These are phyloP conservation scores for Vicia sativa DNA, from an alignment of 306 rosid species.

Conservation along the genomic window DNA sequence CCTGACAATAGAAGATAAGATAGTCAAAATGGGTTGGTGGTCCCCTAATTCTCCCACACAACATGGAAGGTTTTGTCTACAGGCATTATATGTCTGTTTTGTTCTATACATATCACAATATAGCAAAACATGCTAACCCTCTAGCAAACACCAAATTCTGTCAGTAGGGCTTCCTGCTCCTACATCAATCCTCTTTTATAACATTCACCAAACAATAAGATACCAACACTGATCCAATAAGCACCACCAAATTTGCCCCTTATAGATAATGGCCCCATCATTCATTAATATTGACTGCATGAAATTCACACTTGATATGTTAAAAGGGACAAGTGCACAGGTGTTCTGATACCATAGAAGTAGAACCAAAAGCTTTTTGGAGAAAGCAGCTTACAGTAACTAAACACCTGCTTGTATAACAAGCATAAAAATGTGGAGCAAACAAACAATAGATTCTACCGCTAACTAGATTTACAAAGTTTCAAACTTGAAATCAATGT, in stretches of 20 bases:
- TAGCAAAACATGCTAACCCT: not conserved
- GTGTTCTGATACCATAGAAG: no score
- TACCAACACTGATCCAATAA: constrained; percentile 21
- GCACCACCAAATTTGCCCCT: constrained; percentile 18
- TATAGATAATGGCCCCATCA: no score
- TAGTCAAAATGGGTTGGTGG: constrained; percentile 10
- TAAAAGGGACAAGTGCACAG: not conserved
- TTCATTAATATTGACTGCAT: no score
- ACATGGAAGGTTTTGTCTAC: not conserved
- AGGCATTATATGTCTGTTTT: constrained; percentile 9
- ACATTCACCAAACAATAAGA: constrained; percentile 25
- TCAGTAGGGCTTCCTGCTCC: constrained; percentile 23
- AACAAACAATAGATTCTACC: no score
- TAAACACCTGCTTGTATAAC: no score
- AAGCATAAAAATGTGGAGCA: no score
- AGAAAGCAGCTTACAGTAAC: no score
- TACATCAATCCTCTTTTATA: constrained; percentile 32
- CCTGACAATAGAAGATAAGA: not conserved
- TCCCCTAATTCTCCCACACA: constrained; percentile 3
- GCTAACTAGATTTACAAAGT: not conserved
- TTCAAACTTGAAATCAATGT: constrained; percentile 17
- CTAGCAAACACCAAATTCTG: constrained; percentile 14
- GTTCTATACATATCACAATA: not conserved
- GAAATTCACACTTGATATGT: not conserved
- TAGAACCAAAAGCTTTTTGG: no score